Conservation (phyloP, 257 asterid species). For the Verbascum thapsus region DNA sequence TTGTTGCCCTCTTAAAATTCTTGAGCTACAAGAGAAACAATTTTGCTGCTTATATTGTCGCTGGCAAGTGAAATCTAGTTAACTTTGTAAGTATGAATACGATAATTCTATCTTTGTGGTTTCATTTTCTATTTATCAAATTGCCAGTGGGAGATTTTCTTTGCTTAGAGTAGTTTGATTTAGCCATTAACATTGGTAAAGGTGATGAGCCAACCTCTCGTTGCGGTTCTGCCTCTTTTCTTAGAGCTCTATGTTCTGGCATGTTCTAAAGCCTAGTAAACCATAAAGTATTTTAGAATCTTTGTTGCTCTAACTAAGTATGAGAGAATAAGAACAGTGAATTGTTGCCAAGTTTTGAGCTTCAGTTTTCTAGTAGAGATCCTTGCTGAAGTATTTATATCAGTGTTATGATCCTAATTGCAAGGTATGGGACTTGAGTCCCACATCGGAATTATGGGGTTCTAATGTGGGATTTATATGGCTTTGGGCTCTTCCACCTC, state of each 20-base stretch:
- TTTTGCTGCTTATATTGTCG: background rate
- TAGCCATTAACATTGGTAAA: background rate
- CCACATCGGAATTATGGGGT: no score
- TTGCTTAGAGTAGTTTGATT: background rate
- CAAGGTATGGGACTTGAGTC: no score
- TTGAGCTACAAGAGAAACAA: background rate
- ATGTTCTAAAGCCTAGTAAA: background rate
- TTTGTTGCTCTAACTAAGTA: background rate
- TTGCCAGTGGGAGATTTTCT: background rate
- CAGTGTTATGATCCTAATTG: no score
- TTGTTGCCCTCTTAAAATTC: background rate
- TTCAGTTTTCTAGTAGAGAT: no score
- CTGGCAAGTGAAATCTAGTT: background rate
- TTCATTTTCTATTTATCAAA: background rate
- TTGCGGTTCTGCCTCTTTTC: slow-evolving; percentile 14
- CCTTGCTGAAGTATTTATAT: no score
- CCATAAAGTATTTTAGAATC: background rate
- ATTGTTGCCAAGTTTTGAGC: background rate
- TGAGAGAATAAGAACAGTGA: background rate
- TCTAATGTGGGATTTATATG: no score
- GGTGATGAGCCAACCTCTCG: background rate
- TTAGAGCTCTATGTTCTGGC: slow-evolving; percentile 3
- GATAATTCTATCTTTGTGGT: background rate
- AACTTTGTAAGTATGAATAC: background rate
- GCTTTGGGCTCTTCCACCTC: no score